Percentiles rank a stretch among this genome's conserved stretches.
Evolutionary conservation across 2,329 filamentous ascomycete genomes (phyloP).

Genomic region (Cordyceps cateniannulata): DNA sequence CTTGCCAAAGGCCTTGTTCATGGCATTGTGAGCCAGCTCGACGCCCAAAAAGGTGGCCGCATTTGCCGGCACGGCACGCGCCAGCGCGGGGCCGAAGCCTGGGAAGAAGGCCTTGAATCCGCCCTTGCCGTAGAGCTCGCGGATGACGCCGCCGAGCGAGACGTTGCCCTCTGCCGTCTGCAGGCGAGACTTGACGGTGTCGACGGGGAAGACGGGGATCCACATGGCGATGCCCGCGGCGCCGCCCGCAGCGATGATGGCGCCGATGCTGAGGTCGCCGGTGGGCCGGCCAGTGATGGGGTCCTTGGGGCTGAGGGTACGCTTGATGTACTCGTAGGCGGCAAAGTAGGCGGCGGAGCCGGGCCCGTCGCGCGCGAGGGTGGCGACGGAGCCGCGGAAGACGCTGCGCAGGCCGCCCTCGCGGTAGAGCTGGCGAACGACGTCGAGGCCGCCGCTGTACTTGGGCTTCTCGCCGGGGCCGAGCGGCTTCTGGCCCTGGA

Average conservation of each 20-base stretch:
- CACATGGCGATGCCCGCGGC: constrained; percentile 96
- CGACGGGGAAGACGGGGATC: constrained; percentile 96
- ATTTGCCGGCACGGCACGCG: constrained; percentile 90
- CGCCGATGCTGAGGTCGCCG: constrained; percentile 72
- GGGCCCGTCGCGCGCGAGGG: constrained; percentile 86
- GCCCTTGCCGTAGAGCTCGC: constrained; percentile 74
- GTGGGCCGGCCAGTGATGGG: constrained; percentile 62
- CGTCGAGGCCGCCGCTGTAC: constrained; percentile 81
- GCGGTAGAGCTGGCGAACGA: constrained; percentile 86
- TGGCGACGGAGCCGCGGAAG: constrained; percentile 86
- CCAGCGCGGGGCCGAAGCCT: constrained; percentile 86
- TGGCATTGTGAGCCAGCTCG: constrained; percentile 74
- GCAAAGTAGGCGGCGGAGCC: constrained; percentile 95
- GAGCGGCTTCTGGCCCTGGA: constrained; percentile 88
- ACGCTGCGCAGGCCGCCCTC: constrained; percentile 87
- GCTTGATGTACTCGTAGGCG: constrained; percentile 94
- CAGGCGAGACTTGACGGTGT: constrained; percentile 90
- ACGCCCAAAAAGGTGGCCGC: constrained; percentile 90
- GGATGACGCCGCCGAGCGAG: constrained; percentile 71
- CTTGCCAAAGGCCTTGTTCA: constrained; percentile 64
- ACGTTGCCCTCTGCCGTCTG: constrained; percentile 86
- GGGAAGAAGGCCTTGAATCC: constrained; percentile 94
- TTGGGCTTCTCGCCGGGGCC: constrained; percentile 86
- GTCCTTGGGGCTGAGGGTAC: constrained; percentile 75
- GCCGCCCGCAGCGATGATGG: constrained; percentile 80